phyloP scores from a whole-genome alignment of 2,329 filamentous ascomycete genomes.

The Bisporella sp. region DNA sequence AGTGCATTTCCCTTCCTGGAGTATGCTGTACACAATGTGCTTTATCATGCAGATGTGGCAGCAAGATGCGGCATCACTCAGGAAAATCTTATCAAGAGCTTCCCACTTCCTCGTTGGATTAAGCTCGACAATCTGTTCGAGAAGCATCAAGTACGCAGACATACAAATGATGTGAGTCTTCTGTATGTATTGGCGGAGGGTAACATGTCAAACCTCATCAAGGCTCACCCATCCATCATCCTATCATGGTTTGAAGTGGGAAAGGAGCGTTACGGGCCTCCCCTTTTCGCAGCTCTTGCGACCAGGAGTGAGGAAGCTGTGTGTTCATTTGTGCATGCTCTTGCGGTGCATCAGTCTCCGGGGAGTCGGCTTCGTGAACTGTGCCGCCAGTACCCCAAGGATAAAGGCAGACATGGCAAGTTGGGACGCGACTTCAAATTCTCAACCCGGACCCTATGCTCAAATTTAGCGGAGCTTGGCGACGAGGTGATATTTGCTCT shows the following conservation, averaged over 20 bases:
- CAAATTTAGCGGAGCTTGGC: neutral
- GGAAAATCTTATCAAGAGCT: constrained; percentile 6
- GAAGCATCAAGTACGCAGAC: constrained; percentile 15
- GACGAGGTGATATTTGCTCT: constrained; percentile 1
- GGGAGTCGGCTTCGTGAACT: neutral
- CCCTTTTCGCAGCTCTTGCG: neutral
- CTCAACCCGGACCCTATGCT: neutral
- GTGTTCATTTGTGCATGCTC: constrained; percentile 11
- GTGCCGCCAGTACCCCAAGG: too few species aligned
- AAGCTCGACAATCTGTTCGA: constrained; percentile 23
- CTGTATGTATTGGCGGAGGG: constrained; percentile 30
- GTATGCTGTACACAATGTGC: constrained; percentile 33
- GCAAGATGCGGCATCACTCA: constrained; percentile 26
- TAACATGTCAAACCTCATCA: constrained; percentile 16
- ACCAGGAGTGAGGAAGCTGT: constrained; percentile 2
- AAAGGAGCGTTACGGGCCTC: neutral
- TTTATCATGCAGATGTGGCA: constrained; percentile 31
- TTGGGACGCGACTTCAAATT: constrained; percentile 2
- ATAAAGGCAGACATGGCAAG: neutral
- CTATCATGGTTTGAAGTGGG: neutral
- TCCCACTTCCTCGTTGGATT: constrained; percentile 24
- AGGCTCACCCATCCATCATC: constrained; percentile 3
- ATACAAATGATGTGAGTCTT: constrained; percentile 16
- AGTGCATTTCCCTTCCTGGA: constrained; percentile 34
- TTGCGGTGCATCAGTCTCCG: neutral